A percentile compares a stretch with the other conserved stretches of the same genome.
These are phyloP conservation scores for Paraphaeosphaeria sporulosa DNA, from an alignment of 2,329 filamentous ascomycete species.

Conservation along the genomic window DNA sequence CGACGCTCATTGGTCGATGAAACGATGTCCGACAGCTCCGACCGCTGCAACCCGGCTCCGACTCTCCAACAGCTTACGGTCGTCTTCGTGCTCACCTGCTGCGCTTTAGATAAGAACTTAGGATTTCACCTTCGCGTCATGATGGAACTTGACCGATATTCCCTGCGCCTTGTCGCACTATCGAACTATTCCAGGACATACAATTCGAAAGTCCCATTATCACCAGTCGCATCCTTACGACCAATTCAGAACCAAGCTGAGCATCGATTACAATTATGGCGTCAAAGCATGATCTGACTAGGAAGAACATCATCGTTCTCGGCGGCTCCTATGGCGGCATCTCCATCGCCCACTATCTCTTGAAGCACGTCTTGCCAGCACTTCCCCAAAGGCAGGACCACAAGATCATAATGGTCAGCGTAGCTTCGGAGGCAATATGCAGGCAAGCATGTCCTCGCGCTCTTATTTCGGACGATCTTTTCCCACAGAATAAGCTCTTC, in stretches of 20 bases:
- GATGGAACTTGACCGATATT: not conserved
- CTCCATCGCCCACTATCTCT: constrained; percentile 46
- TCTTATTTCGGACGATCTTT: constrained; percentile 43
- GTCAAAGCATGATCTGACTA: not conserved
- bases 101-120: not conserved
- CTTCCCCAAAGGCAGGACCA: constrained; percentile 37
- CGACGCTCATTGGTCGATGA: constrained; percentile 9
- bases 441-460: constrained; percentile 44
- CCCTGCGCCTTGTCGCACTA: not conserved
- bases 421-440: constrained; percentile 44
- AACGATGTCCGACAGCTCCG: constrained; percentile 16
- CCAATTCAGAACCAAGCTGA: not conserved
- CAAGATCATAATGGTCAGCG: constrained; percentile 44
- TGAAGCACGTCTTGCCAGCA: constrained; percentile 40
- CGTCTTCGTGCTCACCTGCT: not conserved
- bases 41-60: constrained; percentile 6
- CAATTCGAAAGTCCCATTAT: too few relatives aligned
- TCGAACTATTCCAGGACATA: not conserved
- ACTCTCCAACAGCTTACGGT: not conserved
- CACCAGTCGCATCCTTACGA: not conserved
- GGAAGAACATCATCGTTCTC: constrained; percentile 47
- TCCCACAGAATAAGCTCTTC: constrained; percentile 46
- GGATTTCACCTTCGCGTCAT: not conserved
- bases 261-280: not conserved
- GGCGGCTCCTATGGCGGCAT: constrained; percentile 50